phyloP scores from a whole-genome alignment of 73 alveolate species.

The Durusdinium trenchii region DNA sequence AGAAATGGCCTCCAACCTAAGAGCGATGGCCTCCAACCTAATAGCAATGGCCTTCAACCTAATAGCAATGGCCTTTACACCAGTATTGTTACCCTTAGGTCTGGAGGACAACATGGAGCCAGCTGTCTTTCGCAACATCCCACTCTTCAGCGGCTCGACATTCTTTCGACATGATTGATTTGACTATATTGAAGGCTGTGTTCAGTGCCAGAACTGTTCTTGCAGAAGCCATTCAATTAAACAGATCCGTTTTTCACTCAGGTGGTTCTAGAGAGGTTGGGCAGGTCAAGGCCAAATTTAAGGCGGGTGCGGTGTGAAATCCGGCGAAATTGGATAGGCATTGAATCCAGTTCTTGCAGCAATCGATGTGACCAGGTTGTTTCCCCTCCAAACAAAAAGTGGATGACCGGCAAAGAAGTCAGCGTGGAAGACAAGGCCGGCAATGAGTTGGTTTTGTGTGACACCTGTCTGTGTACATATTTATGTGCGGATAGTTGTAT shows the following conservation, averaged over 20 bases:
- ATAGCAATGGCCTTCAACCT: no score
- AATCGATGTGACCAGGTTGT: conserved; percentile 8
- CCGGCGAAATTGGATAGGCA: not conserved
- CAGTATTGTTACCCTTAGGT: not conserved
- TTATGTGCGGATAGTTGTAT: not conserved
- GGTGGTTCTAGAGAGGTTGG: conserved; percentile 84
- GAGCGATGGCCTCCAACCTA: no score
- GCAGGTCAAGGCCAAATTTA: conserved; percentile 90
- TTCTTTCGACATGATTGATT: no score
- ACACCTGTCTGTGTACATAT: not conserved
- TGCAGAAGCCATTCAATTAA: no score
- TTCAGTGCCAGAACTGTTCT: no score
- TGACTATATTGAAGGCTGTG: no score
- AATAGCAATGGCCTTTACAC: no score
- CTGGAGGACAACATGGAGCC: conserved; percentile 89
- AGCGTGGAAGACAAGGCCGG: no score
- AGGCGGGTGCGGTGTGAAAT: conserved; percentile 4
- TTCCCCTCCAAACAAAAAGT: conserved; percentile 80
- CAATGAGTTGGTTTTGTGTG: not conserved
- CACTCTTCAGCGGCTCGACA: conserved; percentile 62
- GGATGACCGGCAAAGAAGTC: conserved; percentile 63
- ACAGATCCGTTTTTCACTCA: not conserved
- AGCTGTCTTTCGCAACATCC: conserved; percentile 91
- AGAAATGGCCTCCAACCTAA: no score
- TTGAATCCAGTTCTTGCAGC: not conserved